Evolutionary conservation across 805 yeast species (phyloP).

Genomic region (Clavispora asparagi): DNA sequence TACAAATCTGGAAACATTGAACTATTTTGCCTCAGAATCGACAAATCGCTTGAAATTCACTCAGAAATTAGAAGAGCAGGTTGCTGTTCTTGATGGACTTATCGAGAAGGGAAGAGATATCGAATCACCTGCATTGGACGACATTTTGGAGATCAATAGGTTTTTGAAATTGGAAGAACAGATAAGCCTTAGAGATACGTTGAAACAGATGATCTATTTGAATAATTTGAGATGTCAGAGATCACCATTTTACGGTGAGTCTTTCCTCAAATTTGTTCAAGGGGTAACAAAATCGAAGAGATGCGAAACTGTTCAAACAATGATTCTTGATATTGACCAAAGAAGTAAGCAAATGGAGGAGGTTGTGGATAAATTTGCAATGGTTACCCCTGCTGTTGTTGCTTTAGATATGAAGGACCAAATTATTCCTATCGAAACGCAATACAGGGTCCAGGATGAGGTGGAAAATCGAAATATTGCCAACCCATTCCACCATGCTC

Average conservation of each 20-base stretch:
- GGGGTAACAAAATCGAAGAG: background rate
- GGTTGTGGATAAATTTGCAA: constrained; percentile 68
- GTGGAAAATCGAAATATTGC: constrained; percentile 39
- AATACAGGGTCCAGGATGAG: constrained; percentile 22
- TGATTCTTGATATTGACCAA: constrained; percentile 21
- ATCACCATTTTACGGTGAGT: constrained; percentile 64
- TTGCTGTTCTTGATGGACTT: constrained; percentile 36
- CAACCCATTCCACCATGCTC: constrained; percentile 68
- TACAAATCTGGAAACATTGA: constrained; percentile 39
- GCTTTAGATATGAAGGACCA: constrained; percentile 63
- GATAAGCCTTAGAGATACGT: constrained; percentile 43
- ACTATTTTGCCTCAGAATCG: constrained; percentile 43
- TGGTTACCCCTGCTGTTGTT: constrained; percentile 83
- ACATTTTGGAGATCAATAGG: constrained; percentile 56
- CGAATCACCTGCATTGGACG: constrained; percentile 16
- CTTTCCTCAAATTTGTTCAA: constrained; percentile 34
- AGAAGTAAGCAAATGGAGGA: constrained; percentile 38
- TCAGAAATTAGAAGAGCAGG: constrained; percentile 38
- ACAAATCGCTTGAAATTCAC: constrained; percentile 45
- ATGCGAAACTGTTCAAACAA: constrained; percentile 23
- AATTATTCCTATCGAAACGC: constrained; percentile 38
- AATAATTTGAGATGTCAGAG: constrained; percentile 62
- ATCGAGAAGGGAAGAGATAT: constrained; percentile 18
- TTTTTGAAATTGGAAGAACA: constrained; percentile 50
- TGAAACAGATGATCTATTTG: constrained; percentile 55